Conservation (phyloP, 2,329 filamentous ascomycete genomes). For the Exophiala xenobiotica region DNA sequence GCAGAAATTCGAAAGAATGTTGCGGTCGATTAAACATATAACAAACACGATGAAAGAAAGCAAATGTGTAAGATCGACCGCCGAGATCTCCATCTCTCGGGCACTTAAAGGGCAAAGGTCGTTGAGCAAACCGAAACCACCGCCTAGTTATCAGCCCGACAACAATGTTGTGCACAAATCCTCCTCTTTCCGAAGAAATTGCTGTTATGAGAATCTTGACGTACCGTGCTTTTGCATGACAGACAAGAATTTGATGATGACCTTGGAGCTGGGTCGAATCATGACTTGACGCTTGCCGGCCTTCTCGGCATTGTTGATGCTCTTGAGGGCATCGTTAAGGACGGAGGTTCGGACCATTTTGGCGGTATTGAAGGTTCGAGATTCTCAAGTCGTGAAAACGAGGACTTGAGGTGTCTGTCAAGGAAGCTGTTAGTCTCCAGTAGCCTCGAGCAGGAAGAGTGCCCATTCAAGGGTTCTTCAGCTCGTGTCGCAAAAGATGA, state of each 20-base stretch:
- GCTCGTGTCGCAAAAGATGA: conserved; percentile 52
- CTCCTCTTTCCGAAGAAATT: conserved; percentile 20
- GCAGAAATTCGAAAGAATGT: conserved; percentile 58
- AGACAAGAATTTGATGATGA: conserved; percentile 98
- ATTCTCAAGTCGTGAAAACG: conserved; percentile 51
- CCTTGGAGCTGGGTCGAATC: conserved; percentile 98
- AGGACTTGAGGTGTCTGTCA: conserved; percentile 61
- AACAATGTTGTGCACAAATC: conserved; percentile 25
- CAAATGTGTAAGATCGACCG: conserved; percentile 95
- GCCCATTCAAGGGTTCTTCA: conserved; percentile 68
- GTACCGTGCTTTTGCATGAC: conserved; percentile 99
- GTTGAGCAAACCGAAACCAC: conserved; percentile 75
- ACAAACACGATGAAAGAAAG: conserved; percentile 64
- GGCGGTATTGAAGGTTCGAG: conserved; percentile 46
- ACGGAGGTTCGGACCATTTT: conserved; percentile 99
- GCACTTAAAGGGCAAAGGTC: conserved; percentile 99
- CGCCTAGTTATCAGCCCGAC: conserved; percentile 99
- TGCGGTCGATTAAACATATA: conserved; percentile 88
- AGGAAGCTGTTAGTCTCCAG: conserved; percentile 59
- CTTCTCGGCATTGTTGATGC: conserved; percentile 99
- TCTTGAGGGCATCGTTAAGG: conserved; percentile 97
- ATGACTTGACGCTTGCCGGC: conserved; percentile 98
- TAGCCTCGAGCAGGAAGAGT: conserved; percentile 68
- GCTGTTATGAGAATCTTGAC: conserved; percentile 42
- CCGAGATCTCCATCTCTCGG: conserved; percentile 78